Base-by-base conservation (phyloP, 1,284 basidiomycete species). In the Boletellus deceptivus region DNA sequence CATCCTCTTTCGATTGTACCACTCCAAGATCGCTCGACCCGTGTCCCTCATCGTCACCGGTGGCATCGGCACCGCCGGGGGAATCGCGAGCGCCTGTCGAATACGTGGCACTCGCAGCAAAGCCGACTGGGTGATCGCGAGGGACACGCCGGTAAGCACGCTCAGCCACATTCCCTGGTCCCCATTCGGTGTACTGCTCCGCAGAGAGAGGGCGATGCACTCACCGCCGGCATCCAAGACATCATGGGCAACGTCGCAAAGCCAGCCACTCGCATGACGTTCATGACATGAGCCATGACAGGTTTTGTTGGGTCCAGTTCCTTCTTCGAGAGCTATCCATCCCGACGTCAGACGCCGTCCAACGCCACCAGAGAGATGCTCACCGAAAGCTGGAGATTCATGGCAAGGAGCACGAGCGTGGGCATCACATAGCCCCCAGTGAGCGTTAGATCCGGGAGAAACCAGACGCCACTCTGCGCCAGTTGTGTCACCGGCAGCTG, bases 371-470 rank as follows among this genome's bases (percentile, higher is more conserved):
- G 13, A 22, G 27, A 27, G 14, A 43, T 2, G 71, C 87, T 47
- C 58, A 90, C 88, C 64, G 75, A 71, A 33, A 94, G 78, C 54
- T 94, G 90, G 11, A 80, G 52, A 51, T 94, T 86, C 52, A 93
- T 88, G 13, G 77, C 74, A 35, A 73, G 73, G 51, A 84, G 78
- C 56, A 77, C 82, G 25, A 78, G 71, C 29, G 88, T 64, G 0
- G 96, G 95, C 36, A 98, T 72, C 18, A 89, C 74, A 60, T 81
- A 91, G 50, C 81, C 85, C 5, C 95, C 93, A 67, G 95, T 93
- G 4, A 78, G 66, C 0, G 92, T 92, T 53, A 99, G 70, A 68
- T 98, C 89, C 0, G 82, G 82, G 34, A 96, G 71, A 76, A 87
- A 86, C 39, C 70, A 75, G 16, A 94, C 70, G 1, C 95, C 94